Percentiles rank a stretch among this genome's conserved stretches.
Evolutionary conservation across 176 grass and related monocot species (phyloP).

Genomic region (Ampelocalamus luodianensis): DNA sequence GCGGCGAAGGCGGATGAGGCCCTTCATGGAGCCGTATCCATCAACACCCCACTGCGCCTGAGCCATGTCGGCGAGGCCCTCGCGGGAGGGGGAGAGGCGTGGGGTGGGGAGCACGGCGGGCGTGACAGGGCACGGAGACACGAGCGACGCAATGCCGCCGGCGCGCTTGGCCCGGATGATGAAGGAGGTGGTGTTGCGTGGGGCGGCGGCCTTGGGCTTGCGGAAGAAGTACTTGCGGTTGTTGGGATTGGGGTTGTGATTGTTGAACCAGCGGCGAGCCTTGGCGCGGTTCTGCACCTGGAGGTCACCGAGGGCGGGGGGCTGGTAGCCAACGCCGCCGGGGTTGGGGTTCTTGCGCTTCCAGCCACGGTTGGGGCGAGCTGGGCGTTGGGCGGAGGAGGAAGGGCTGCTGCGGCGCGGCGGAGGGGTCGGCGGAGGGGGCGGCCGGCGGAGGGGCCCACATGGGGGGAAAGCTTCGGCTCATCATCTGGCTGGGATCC

Average conservation of each 20-base stretch:
- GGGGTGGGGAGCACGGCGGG: conserved; percentile 85
- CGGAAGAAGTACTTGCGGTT: conserved; percentile 62
- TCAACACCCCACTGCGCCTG: conserved; percentile 95
- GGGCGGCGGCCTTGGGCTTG: conserved; percentile 76
- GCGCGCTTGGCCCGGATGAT: conserved; percentile 92
- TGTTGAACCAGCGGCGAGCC: conserved; percentile 85
- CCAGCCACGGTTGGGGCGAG: conserved; percentile 51
- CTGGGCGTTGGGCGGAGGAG: conserved; percentile 32
- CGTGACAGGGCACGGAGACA: conserved; percentile 82
- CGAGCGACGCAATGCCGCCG: conserved; percentile 80
- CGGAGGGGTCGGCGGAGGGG: conserved; percentile 30
- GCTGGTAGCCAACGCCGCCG: conserved; percentile 55
- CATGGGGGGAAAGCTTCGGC: conserved; percentile 57
- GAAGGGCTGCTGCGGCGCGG: conserved; percentile 32
- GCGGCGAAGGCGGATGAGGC: conserved; percentile 79
- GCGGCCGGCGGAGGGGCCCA: conserved; percentile 27
- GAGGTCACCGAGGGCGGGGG: conserved; percentile 70
- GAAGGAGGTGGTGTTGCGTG: conserved; percentile 92
- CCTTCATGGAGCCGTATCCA: conserved; percentile 94
- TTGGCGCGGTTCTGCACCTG: conserved; percentile 91
- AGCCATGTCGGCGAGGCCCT: conserved; percentile 85
- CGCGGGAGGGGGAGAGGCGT: conserved; percentile 74
- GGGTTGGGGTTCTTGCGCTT: conserved; percentile 50
- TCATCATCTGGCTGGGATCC: conserved; percentile 66
- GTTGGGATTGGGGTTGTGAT: conserved; percentile 22